A percentile compares a stretch with the other conserved stretches of the same genome.
phyloP scores from a whole-genome alignment of 106 monocot species.

The Posidonia australis region DNA sequence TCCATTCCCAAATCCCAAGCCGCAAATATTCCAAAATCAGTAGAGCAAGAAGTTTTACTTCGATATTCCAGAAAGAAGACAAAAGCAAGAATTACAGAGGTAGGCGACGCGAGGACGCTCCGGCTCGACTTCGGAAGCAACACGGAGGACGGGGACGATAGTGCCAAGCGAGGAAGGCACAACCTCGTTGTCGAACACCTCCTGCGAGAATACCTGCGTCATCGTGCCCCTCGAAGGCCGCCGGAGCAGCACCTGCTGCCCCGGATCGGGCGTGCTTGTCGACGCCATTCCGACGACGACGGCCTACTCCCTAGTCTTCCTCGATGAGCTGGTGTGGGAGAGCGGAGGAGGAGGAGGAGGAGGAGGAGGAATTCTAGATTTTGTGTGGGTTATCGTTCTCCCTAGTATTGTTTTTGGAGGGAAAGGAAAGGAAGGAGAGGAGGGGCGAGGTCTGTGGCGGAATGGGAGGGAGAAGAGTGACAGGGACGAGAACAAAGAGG shows the following conservation, averaged over 20 bases:
- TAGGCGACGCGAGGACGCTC: constrained; percentile 93
- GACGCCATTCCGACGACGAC: constrained; percentile 6
- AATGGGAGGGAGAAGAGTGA: not conserved
- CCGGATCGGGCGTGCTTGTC: constrained; percentile 8
- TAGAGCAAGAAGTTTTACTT: too few relatives aligned
- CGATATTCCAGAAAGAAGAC: too few relatives aligned
- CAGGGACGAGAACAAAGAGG: not conserved
- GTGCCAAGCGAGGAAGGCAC: constrained; percentile 73
- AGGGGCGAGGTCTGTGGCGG: constrained; percentile 3
- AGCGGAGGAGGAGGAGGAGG: not conserved
- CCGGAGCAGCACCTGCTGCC: constrained; percentile 51
- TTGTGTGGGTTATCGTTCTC: not conserved
- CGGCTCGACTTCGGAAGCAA: constrained; percentile 81
- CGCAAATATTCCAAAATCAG: not conserved
- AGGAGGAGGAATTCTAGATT: not conserved
- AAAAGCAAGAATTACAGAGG: constrained; percentile 35
- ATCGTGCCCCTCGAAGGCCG: constrained; percentile 72
- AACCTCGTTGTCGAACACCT: constrained; percentile 98
- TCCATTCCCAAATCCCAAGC: not conserved
- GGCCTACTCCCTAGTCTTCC: not conserved
- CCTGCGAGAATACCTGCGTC: constrained; percentile 73
- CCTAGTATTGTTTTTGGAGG: not conserved
- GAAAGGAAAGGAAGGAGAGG: not conserved
- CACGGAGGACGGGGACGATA: constrained; percentile 80
- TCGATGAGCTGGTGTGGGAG: not conserved